Evolutionary conservation across 768 basidiomycete species (phyloP).

Genomic region (Rhizopogon vesiculosus): DNA sequence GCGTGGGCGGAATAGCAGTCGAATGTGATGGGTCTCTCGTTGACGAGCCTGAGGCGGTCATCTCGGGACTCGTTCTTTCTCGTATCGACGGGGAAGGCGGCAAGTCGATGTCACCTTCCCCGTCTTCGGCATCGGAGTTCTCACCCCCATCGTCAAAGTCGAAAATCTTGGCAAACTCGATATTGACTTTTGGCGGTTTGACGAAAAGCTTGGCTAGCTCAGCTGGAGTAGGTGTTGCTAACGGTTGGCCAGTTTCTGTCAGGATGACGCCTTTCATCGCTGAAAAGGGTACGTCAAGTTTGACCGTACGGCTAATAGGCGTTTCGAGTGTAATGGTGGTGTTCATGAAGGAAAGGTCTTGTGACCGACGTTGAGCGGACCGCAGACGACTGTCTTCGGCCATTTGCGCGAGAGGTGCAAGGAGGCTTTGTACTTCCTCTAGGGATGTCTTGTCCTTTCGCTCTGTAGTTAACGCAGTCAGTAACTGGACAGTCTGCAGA

Average conservation of each 20-base stretch:
- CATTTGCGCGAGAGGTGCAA: slow-evolving; percentile 44
- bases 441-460: slow-evolving; percentile 55
- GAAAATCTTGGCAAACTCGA: slow-evolving; percentile 77
- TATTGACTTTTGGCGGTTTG: slow-evolving; percentile 62
- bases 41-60: slow-evolving; percentile 22
- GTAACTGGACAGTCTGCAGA: background rate
- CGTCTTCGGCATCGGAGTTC: slow-evolving; percentile 24
- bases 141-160: slow-evolving; percentile 45
- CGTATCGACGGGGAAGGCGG: slow-evolving; percentile 47
- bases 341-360: slow-evolving; percentile 17
- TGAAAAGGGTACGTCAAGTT: slow-evolving; percentile 29
- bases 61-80: slow-evolving; percentile 31
- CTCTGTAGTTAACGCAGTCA: slow-evolving; percentile 20
- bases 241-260: slow-evolving; percentile 69
- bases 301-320: slow-evolving; percentile 39
- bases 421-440: slow-evolving; percentile 73
- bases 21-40: slow-evolving; percentile 18
- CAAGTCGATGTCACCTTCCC: slow-evolving; percentile 1
- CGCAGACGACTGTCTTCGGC: slow-evolving; percentile 22
- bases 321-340: slow-evolving; percentile 38
- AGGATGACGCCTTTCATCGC: slow-evolving; percentile 79
- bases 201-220: slow-evolving; percentile 66
- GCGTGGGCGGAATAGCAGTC: slow-evolving; percentile 34
- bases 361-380: slow-evolving; percentile 11
- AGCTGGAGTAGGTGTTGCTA: slow-evolving; percentile 65